Percentiles rank a stretch among this genome's conserved stretches.
Evolutionary conservation across 2,329 filamentous ascomycete species (phyloP).

Genomic region (Fusarium abutilonis): DNA sequence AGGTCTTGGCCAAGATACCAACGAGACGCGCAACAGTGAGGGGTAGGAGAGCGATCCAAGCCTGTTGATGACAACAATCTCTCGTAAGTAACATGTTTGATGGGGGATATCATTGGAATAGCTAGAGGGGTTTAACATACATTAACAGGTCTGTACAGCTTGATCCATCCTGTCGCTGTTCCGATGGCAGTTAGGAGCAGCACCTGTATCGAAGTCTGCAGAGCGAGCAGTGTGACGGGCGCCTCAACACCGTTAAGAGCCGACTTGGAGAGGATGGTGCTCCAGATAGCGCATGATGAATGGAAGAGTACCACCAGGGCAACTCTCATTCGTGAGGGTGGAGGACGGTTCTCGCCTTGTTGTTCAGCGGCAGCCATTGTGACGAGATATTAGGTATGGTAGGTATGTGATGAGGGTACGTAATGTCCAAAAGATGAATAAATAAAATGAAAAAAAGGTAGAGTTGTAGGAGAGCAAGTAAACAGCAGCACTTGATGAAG

Average conservation of each 20-base stretch:
- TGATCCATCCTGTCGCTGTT: constrained; percentile 40
- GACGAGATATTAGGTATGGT: constrained; percentile 18
- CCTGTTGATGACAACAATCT: constrained; percentile 13
- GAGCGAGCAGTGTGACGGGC: constrained; percentile 41
- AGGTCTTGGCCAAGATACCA: constrained; percentile 44
- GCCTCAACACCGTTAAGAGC: constrained; percentile 44
- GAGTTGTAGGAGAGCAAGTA: constrained; percentile 3
- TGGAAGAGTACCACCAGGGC: constrained; percentile 43
- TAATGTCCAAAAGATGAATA: neutral
- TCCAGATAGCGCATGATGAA: constrained; percentile 44
- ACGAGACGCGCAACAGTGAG: constrained; percentile 42
- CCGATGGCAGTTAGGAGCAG: constrained; percentile 40
- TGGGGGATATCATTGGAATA: neutral
- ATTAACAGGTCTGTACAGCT: constrained; percentile 36
- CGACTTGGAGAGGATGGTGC: constrained; percentile 44
- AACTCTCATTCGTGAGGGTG: constrained; percentile 35
- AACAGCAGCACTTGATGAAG: constrained; percentile 4
- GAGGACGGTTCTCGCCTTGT: constrained; percentile 31
- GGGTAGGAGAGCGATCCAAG: constrained; percentile 41
- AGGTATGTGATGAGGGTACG: neutral
- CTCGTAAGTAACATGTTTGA: neutral
- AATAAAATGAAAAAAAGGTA: neutral
- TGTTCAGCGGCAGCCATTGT: constrained; percentile 36
- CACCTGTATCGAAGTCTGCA: constrained; percentile 42
- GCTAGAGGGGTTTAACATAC: constrained; percentile 21